A percentile compares a stretch with the other conserved stretches of the same genome.
phyloP scores from a whole-genome alignment of 495 filamentous ascomycete genomes.

The Lepraria neglecta region DNA sequence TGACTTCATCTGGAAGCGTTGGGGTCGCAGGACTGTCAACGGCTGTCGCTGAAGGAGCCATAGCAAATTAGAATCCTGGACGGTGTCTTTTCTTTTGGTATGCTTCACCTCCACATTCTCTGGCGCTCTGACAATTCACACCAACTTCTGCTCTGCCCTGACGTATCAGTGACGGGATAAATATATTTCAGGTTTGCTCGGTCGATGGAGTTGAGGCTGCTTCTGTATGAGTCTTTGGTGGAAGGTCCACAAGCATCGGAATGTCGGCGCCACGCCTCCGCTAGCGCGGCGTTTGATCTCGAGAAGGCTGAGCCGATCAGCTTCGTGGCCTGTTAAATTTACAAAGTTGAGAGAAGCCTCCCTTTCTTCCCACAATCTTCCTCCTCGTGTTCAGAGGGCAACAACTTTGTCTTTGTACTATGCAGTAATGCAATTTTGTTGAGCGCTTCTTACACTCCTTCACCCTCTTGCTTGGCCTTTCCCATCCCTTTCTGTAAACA shows the following conservation, averaged over 20 bases:
- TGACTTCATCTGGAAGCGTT: slow-evolving; percentile 45
- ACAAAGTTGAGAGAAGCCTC: background rate
- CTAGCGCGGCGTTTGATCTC: too few relatives aligned
- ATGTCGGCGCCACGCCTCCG: background rate
- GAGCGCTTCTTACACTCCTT: slow-evolving; percentile 14
- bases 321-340: slow-evolving; percentile 25
- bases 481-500: background rate
- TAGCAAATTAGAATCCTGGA: slow-evolving; percentile 29
- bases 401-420: background rate
- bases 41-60: slow-evolving; percentile 54
- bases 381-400: background rate
- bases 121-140: slow-evolving; percentile 29
- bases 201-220: too few relatives aligned
- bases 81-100: slow-evolving; percentile 22
- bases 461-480: background rate
- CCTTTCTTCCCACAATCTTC: background rate
- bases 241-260: background rate
- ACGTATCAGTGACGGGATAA: background rate
- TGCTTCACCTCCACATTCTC: slow-evolving; percentile 30
- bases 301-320: slow-evolving; percentile 27
- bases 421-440: slow-evolving; percentile 37
- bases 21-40: slow-evolving; percentile 47
- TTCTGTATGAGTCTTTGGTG: too few relatives aligned
- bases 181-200: slow-evolving; percentile 6
- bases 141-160: background rate